Evolutionary conservation across 2,329 filamentous ascomycete genomes (phyloP), one percentile per base, ranked within the genome.

Genomic region (Escovopsis weberi): DNA sequence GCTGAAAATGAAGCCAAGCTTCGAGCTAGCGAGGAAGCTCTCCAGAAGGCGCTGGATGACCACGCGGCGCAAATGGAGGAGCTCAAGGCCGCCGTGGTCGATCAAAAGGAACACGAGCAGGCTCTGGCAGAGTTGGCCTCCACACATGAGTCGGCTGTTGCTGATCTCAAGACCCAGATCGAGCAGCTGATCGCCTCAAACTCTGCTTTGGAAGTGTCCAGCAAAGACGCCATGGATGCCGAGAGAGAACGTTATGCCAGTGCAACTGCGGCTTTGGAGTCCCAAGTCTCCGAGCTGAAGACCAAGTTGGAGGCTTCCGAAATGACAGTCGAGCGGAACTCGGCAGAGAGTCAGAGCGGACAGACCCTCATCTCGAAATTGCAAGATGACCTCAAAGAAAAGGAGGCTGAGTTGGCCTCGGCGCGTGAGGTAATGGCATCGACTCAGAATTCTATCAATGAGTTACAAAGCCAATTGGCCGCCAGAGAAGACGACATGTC

Each of bases 141-240:
- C 4, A 59, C 59, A 39, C 72, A 79, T 47, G 70, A 76, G 43
- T 52, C 62, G 10, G 57, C 62, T 4, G 51, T 68, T 28, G 63
- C 62, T 23, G 67, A 68, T 18, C 58, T 80, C 38, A 69, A 78
- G 56, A 68, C 63, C 52, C 70, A 74, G 57, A 63, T 80, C 30
- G 67, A 74, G 18, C 68, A 71, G 35, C 55, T 78, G 41, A 63
- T 63, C 1, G 61, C 66, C 2, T 67, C 69, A 2, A 69, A 68
- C 40, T 56, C 58, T n/a, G 58, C 60, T 4, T 53, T 72, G 6
- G 65, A 70, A 52, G 58, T 61, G 23, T 63, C 66, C 11, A 67
- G 64, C 49, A 62, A 65, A 40, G 60, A 65, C 34, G 68, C 64
- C 50, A 46, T 66, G 23, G 66, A 69, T 40, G 61, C 59, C 19